Conservation (phyloP, 495 filamentous ascomycete species). For the Cercophora samala region DNA sequence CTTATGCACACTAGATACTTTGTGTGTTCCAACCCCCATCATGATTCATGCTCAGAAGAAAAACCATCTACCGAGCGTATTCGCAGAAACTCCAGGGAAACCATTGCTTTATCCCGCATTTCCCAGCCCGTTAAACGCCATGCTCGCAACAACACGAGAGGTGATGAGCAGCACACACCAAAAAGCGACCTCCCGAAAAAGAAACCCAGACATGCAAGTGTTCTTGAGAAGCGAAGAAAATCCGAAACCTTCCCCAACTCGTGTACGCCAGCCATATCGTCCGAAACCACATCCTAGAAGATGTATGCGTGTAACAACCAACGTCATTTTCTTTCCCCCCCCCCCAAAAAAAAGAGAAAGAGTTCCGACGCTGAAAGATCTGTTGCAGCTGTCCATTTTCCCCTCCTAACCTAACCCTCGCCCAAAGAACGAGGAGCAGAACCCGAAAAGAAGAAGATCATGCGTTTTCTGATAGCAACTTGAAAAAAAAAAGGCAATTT, state of each 20-base stretch:
- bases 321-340: background rate
- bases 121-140: slow-evolving; percentile 16
- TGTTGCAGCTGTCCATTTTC: background rate
- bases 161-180: background rate
- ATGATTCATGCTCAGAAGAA: background rate
- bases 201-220: background rate
- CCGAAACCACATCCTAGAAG: slow-evolving; percentile 1
- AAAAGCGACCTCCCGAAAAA: background rate
- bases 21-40: background rate
- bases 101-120: background rate
- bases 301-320: slow-evolving; percentile 1
- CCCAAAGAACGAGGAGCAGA: background rate
- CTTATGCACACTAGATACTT: background rate
- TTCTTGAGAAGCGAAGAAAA: background rate
- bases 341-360: no score
- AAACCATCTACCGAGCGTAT: background rate
- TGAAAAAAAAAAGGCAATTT: no score
- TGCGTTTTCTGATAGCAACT: no score
- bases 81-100: background rate
- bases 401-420: background rate
- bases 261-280: background rate
- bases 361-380: background rate
- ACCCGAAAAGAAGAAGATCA: background rate
- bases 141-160: slow-evolving; percentile 10
- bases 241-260: background rate